phyloP scores from a whole-genome alignment of 2,329 filamentous ascomycete species.

The Aspergillus unguis region DNA sequence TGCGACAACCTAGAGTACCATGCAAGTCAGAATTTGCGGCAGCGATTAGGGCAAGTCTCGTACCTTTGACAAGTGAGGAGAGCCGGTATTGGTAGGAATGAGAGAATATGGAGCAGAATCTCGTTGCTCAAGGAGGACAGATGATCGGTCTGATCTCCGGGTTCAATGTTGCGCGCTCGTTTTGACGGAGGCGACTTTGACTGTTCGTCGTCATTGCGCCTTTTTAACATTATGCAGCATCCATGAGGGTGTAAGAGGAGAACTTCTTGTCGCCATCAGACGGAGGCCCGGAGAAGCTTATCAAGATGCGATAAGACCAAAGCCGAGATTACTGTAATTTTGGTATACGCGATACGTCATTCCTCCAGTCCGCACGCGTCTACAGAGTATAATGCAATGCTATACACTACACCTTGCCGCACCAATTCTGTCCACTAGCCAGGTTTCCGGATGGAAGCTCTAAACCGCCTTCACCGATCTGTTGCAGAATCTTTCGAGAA shows the following conservation, averaged over 20 bases:
- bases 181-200: slow-evolving; percentile 40
- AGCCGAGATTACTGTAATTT: slow-evolving; percentile 2
- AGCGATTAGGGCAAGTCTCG: slow-evolving; percentile 4
- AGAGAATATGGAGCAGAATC: slow-evolving; percentile 77
- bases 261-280: neutral
- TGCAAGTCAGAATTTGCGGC: neutral
- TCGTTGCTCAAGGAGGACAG: slow-evolving; percentile 80
- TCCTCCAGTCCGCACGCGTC: neutral
- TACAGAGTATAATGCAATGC: neutral
- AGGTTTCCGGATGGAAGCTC: slow-evolving; percentile 27
- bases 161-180: slow-evolving; percentile 35
- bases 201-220: slow-evolving; percentile 20
- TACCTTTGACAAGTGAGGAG: slow-evolving; percentile 64
- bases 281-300: slow-evolving; percentile 1
- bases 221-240: slow-evolving; percentile 33
- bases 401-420: neutral
- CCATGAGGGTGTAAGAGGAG: neutral
- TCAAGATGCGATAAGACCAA: slow-evolving; percentile 5
- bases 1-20: slow-evolving; percentile 51
- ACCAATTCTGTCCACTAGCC: neutral
- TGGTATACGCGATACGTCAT: slow-evolving; percentile 3
- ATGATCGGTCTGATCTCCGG: slow-evolving; percentile 48
- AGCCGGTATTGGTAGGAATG: slow-evolving; percentile 66
- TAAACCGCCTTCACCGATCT: slow-evolving; percentile 30
- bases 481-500: slow-evolving; percentile 26